Conservation (phyloP, 2,329 filamentous ascomycete species). For the Aspergillus novofumigatus region DNA sequence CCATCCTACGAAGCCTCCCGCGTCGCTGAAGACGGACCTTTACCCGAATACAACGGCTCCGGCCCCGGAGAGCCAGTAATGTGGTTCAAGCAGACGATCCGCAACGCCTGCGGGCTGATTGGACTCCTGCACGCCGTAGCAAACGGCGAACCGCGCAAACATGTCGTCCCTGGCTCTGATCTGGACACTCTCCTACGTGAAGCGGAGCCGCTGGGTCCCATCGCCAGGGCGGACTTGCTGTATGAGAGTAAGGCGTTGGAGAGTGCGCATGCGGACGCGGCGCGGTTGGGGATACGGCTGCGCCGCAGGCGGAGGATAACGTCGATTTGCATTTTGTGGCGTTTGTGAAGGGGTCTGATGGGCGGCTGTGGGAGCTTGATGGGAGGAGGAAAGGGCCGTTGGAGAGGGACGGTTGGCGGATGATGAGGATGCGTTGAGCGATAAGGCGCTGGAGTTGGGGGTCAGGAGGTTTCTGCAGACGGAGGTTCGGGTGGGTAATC, state of each 20-base stretch:
- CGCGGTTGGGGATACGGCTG: conserved; percentile 68
- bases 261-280: conserved; percentile 71
- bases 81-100: conserved; percentile 94
- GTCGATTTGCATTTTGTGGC: conserved; percentile 96
- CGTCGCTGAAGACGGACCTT: conserved; percentile 64
- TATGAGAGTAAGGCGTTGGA: conserved; percentile 75
- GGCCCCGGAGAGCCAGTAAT: conserved; percentile 71
- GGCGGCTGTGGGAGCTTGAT: conserved; percentile 76
- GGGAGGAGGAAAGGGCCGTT: conserved; percentile 69
- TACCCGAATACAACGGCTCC: conserved; percentile 61
- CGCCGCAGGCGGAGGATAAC: conserved; percentile 72
- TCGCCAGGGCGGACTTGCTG: conserved; percentile 65
- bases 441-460: conserved; percentile 69
- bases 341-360: conserved; percentile 74
- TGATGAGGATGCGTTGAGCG: conserved; percentile 69
- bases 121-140: conserved; percentile 76
- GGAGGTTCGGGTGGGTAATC: conserved; percentile 54
- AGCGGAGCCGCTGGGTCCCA: conserved; percentile 66
- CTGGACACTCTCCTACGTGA: conserved; percentile 58
- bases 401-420: conserved; percentile 58
- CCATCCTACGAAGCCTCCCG: conserved; percentile 74
- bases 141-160: conserved; percentile 67
- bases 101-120: conserved; percentile 89
- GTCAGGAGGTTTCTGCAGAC: conserved; percentile 57
- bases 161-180: conserved; percentile 52